These are phyloP conservation scores for Boletus subcaerulescens DNA, from an alignment of 768 basidiomycete species.

Conservation along the genomic window DNA sequence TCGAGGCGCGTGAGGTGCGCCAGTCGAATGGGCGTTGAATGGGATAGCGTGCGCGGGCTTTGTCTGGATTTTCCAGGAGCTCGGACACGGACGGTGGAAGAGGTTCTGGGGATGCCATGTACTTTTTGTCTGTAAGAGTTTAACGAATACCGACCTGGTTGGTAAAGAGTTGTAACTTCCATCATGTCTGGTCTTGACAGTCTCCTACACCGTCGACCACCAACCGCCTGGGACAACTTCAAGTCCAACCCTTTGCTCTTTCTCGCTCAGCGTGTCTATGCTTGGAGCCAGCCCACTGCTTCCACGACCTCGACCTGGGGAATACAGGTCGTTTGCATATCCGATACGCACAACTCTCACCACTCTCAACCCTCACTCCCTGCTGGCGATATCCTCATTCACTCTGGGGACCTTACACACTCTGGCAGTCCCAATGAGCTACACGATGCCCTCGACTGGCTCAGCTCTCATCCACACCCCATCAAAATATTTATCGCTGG, in stretches of 20 bases:
- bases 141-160: no score
- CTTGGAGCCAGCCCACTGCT: neutral
- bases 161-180: neutral
- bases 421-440: constrained; percentile 3
- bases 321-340: constrained; percentile 4
- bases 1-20: constrained; percentile 1
- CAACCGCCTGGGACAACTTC: constrained; percentile 6
- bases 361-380: constrained; percentile 2
- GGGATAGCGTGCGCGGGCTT: neutral
- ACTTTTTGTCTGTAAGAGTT: neutral
- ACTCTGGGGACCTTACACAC: constrained; percentile 5
- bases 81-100: constrained; percentile 3
- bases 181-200: constrained; percentile 5
- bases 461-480: constrained; percentile 7
- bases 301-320: neutral
- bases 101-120: neutral
- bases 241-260: constrained; percentile 6
- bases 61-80: neutral
- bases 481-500: constrained; percentile 9
- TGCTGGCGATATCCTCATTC: constrained; percentile 4
- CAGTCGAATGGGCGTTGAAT: constrained; percentile 1
- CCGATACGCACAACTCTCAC: constrained; percentile 10
- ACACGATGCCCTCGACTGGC: constrained; percentile 6
- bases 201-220: constrained; percentile 5
- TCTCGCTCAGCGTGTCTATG: constrained; percentile 2